Conservation (phyloP, 768 basidiomycete species). For the Cystofilobasidium capitatum region DNA sequence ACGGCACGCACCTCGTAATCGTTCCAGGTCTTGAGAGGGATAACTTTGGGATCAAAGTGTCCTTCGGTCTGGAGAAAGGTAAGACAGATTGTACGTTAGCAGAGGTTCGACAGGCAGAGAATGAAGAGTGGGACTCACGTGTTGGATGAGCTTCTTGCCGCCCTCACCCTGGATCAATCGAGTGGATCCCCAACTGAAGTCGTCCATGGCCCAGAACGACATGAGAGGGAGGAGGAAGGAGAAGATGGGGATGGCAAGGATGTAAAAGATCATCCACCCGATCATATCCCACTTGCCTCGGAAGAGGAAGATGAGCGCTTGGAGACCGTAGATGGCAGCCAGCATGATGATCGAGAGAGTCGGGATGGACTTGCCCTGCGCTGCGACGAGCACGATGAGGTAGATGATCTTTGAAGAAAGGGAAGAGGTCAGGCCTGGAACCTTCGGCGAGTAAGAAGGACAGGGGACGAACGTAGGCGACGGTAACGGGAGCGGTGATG, state of each 20-base stretch:
- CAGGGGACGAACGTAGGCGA: constrained; percentile 18
- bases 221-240: constrained; percentile 87
- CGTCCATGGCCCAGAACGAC: constrained; percentile 97
- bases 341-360: constrained; percentile 81
- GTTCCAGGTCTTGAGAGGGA: constrained; percentile 93
- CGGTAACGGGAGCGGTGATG: constrained; percentile 67
- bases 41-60: constrained; percentile 84
- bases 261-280: constrained; percentile 91
- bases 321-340: constrained; percentile 85
- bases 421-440: constrained; percentile 28
- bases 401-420: constrained; percentile 58
- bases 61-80: constrained; percentile 67
- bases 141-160: constrained; percentile 90
- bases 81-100: constrained; percentile 8
- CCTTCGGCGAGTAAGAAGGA: background rate
- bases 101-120: background rate
- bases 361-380: constrained; percentile 58
- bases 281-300: constrained; percentile 98
- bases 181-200: constrained; percentile 59
- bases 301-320: constrained; percentile 81
- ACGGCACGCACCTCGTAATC: constrained; percentile 76
- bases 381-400: constrained; percentile 70
- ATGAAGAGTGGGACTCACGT: constrained; percentile 50
- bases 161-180: constrained; percentile 82
- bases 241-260: constrained; percentile 84